These are phyloP conservation scores for Zygnema circumcarinatum DNA, from an alignment of 139 green algal genomes.

Conservation along the genomic window DNA sequence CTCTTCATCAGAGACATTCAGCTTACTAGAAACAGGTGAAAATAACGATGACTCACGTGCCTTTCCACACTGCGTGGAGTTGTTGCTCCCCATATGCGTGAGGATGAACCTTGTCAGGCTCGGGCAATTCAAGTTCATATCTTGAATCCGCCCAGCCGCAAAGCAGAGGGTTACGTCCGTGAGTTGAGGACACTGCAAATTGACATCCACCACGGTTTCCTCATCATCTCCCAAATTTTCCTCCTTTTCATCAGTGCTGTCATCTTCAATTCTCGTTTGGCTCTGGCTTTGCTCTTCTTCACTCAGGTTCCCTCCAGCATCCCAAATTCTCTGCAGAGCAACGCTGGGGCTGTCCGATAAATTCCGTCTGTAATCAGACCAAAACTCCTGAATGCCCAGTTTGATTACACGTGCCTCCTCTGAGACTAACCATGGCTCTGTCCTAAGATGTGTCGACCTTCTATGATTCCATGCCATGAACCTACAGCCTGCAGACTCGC, in stretches of 20 bases:
- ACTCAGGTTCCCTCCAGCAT: neutral
- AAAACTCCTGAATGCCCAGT: neutral
- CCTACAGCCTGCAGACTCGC: neutral
- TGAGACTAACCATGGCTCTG: neutral
- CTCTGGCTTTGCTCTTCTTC: neutral
- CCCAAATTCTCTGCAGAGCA: neutral
- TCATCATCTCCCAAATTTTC: neutral
- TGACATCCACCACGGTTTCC: neutral
- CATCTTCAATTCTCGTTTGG: neutral
- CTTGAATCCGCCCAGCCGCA: neutral
- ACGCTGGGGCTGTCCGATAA: neutral
- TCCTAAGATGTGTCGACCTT: neutral
- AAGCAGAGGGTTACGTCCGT: neutral
- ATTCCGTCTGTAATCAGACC: neutral
- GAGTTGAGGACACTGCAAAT: neutral
- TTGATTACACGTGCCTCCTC: neutral
- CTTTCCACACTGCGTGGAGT: neutral
- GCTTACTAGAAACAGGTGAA: too few species aligned
- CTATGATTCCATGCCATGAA: neutral
- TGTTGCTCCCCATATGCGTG: neutral
- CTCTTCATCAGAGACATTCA: too few species aligned
- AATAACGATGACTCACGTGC: too few species aligned
- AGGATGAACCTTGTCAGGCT: neutral
- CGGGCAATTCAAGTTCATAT: neutral
- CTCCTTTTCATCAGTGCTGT: neutral